Evolutionary conservation across 1,139 yeast genomes (phyloP).

Genomic region (Magnusiomyces suaveolens): DNA sequence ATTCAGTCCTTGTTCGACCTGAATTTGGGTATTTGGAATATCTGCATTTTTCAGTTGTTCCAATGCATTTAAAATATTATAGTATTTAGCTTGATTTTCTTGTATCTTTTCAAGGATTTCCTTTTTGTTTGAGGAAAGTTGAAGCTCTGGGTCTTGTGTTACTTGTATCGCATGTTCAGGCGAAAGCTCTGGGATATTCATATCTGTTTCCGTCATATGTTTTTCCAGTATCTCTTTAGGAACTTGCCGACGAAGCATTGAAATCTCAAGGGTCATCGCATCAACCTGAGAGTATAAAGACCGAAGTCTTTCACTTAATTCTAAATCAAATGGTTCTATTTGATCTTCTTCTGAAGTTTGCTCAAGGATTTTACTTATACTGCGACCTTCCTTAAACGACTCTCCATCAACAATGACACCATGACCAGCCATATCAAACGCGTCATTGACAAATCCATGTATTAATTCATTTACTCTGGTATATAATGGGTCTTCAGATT

Average conservation of each 20-base stretch:
- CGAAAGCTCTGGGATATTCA: not conserved
- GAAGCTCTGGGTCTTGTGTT: not conserved
- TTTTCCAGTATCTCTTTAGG: slow-evolving; percentile 31
- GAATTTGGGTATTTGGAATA: not conserved
- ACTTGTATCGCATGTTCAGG: not conserved
- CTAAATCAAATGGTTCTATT: slow-evolving; percentile 53
- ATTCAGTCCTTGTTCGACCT: not conserved
- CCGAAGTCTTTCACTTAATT: slow-evolving; percentile 42
- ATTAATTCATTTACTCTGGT: slow-evolving; percentile 38
- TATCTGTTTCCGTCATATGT: not conserved
- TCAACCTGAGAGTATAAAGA: slow-evolving; percentile 43
- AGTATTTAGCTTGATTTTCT: not conserved
- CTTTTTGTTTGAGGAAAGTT: not conserved
- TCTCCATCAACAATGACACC: slow-evolving; percentile 42
- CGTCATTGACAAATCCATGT: slow-evolving; percentile 37
- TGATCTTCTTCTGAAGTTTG: not conserved
- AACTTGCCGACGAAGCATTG: slow-evolving; percentile 39
- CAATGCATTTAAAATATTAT: not conserved
- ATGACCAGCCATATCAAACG: slow-evolving; percentile 45
- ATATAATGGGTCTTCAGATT: slow-evolving; percentile 37
- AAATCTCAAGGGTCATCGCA: slow-evolving; percentile 42
- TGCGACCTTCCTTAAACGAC: slow-evolving; percentile 18
- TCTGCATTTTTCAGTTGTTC: not conserved
- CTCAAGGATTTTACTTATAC: not conserved
- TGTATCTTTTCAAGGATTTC: not conserved